Percentiles rank a stretch among this genome's conserved stretches.
Conservation (phyloP, 83 land plant genomes). For the Thuja plicata region DNA sequence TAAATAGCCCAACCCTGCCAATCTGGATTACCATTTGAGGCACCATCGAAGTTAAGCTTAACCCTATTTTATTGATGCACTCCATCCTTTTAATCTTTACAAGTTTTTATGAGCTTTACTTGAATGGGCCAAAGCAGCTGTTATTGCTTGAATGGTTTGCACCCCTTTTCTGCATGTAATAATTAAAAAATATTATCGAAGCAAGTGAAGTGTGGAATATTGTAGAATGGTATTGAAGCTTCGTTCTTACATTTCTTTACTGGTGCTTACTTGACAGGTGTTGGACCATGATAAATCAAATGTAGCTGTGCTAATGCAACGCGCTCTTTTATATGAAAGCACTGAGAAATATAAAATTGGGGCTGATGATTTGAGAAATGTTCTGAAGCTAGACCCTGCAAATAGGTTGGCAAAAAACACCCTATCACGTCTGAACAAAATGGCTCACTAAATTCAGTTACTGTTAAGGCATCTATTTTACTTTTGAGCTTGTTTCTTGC, state of each 20-base stretch:
- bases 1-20: too few species aligned
- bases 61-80: too few species aligned
- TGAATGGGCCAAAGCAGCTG: background rate
- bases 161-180: background rate
- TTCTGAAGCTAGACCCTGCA: conserved; percentile 80
- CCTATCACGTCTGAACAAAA: conserved; percentile 70
- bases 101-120: too few species aligned
- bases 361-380: conserved; percentile 83
- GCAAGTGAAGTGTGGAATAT: background rate
- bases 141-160: background rate
- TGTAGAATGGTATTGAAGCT: background rate
- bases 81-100: too few species aligned
- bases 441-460: conserved; percentile 46
- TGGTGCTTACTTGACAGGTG: conserved; percentile 52
- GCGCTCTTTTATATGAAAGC: conserved; percentile 94
- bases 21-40: too few species aligned
- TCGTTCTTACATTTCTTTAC: background rate
- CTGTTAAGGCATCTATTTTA: background rate
- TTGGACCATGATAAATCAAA: conserved; percentile 57
- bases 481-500: background rate
- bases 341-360: conserved; percentile 95
- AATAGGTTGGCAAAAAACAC: conserved; percentile 87
- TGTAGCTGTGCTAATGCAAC: conserved; percentile 75
- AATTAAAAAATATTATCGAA: background rate
- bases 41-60: too few species aligned